Base-by-base conservation (phyloP, 1,139 yeast genomes). In the Suhomyces choctaworum region DNA sequence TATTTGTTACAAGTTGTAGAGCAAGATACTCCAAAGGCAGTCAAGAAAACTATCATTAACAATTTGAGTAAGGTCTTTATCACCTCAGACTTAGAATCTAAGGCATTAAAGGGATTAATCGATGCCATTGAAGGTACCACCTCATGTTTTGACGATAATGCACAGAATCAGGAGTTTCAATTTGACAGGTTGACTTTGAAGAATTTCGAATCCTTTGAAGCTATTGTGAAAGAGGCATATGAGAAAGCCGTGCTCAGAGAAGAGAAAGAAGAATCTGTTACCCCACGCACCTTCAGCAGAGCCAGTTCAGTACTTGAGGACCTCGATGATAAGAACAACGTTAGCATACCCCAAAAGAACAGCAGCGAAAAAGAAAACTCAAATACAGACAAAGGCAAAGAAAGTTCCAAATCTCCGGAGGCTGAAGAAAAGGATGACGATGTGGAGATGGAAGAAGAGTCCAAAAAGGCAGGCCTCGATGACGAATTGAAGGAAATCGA, bases 21-120 rank as follows among this genome's bases (percentile, higher is more conserved):
- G 42, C 76, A 65, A 46, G 74, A 69, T n/a, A 67, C 76, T 4
- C 70, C 74, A 22, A 80, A 74, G 46, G 66, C 59, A 9, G 73
- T 76, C 25, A 76, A 78, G 43, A 81, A 78, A 44, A 70, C 80
- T 12, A 66, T 86, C 6, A 58, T 84, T 12, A 63, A 66, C 14
- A 73, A 74, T 35, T 60, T 86, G 32, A 62, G 69, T 22, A 79
- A 78, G 46, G 63, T 86, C 16, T 51, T 41, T 29, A 46, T 70
- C 4, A 50, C 61, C 2, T 65, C 58, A 29, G 47, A 51, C 10
- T 43, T 67, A 30, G 68, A 66, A 5, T 41, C 58, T 3, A 56
- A 51, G 17, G 51, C 60, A 5, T 51, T 70, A 26, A 48, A 50
- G 16, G 73, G 70, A 2, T 54, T 70, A 21, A 44, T 51, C 15